Evolutionary conservation across 2,329 filamentous ascomycete species (phyloP), one percentile per base, ranked within the genome.

Genomic region (Venturia nashicola): DNA sequence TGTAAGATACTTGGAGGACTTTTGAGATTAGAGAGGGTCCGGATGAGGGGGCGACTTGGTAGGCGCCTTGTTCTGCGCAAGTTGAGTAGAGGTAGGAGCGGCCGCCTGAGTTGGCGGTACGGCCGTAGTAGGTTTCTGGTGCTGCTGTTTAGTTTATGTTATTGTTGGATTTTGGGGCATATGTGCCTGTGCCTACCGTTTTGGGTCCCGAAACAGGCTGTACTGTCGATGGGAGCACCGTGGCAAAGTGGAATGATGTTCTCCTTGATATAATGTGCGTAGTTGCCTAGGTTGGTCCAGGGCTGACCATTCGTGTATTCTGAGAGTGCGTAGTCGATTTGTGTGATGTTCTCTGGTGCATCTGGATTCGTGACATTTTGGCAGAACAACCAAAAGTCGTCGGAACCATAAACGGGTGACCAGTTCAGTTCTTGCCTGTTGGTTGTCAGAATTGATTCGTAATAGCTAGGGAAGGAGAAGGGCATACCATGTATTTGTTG

Each of bases 331-430:
- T 75, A 75, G 66, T 83, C 81, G 43, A 81, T 70, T 2, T 73
- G 71, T 1, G 76, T 76, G 63, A 80, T 73, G 54, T 75, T 75
- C 34, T 71, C 72, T 0, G 80, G 76, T 0, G 79, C 72, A 60
- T 78, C 69, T 40, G 76, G 69, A 64, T 81, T 75, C 1, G 80
- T 80, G 55, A 83, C 74, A 62, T 82, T 83, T 9, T 72, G 73
- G 69, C 80, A 83, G 71, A 83, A 83, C 55, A 76, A 67, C 70
- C 77, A 83, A 68, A 83, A 82, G 67, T 83, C 78, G 5, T 76
- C 69, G 1, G 73, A 72, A 48, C 74, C 75, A 64, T 77, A 76
- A 0, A 66, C 72, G 8, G 72, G 70, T 42, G 72, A 69, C 80
- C 80, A 83, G 64, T 78, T 80, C 11, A 83, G 70, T 67, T 83